phyloP scores from a whole-genome alignment of 2,329 filamentous ascomycete species.

The Colletotrichum sansevieriae region DNA sequence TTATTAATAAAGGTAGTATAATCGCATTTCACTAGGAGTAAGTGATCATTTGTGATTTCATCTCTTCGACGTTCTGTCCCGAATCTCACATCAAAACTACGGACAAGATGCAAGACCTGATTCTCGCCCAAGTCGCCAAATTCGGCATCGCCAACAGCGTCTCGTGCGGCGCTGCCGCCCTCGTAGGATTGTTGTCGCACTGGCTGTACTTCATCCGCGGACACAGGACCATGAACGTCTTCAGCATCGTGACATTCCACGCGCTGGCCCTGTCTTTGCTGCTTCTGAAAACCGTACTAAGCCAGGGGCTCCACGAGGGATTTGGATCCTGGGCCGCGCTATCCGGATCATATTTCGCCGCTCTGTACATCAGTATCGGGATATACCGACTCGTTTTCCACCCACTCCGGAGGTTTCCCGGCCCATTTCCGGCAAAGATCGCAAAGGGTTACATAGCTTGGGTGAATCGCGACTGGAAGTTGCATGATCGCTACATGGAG shows the following conservation, averaged over 20 bases:
- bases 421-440: constrained; percentile 37
- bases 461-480: constrained; percentile 22
- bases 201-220: constrained; percentile 38
- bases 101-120: constrained; percentile 2
- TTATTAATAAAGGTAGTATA: no score
- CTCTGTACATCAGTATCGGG: constrained; percentile 46
- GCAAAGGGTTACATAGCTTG: constrained; percentile 41
- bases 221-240: not conserved
- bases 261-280: constrained; percentile 10
- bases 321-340: not conserved
- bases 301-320: constrained; percentile 7
- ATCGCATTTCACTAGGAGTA: not conserved
- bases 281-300: constrained; percentile 1
- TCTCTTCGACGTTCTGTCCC: no score
- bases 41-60: no score
- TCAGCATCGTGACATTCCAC: constrained; percentile 15
- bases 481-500: constrained; percentile 17
- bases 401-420: constrained; percentile 41
- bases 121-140: not conserved
- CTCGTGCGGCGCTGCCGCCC: constrained; percentile 21
- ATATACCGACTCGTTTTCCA: constrained; percentile 44
- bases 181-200: constrained; percentile 35
- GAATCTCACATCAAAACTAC: no score
- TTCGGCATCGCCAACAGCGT: not conserved
- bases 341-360: constrained; percentile 26